A percentile compares a stretch with the other conserved stretches of the same genome.
Conservation (phyloP, 2,329 filamentous ascomycete genomes). For the Pseudocercospora cruenta region DNA sequence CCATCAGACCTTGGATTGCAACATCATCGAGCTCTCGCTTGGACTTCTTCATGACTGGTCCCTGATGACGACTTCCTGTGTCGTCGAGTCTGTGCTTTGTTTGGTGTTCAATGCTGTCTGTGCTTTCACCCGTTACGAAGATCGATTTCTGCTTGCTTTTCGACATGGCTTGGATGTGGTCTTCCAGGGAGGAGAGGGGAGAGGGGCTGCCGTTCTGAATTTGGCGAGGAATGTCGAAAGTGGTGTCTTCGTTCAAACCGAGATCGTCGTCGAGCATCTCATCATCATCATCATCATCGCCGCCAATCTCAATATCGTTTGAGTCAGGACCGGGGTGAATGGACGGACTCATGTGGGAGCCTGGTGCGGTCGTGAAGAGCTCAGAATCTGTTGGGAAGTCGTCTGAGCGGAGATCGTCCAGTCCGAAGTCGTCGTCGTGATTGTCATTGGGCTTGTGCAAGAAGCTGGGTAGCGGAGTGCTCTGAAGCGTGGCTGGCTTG, state of each 20-base stretch:
- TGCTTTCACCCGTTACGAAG: constrained; percentile 20
- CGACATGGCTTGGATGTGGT: not conserved
- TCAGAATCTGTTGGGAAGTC: constrained; percentile 17
- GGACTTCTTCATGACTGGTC: not conserved
- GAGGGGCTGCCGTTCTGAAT: not conserved
- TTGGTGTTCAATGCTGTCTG: constrained; percentile 11
- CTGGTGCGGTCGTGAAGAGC: constrained; percentile 3
- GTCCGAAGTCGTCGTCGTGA: constrained; percentile 29
- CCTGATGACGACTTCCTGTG: not conserved
- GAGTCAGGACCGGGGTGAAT: not conserved
- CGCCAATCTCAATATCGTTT: not conserved
- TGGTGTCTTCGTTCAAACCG: not conserved
- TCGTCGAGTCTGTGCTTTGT: constrained; percentile 12
- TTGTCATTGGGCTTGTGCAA: constrained; percentile 4
- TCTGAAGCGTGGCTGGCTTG: not conserved
- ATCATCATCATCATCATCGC: constrained; percentile 22
- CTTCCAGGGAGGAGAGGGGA: not conserved
- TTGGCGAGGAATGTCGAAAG: not conserved
- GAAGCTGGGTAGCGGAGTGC: not conserved
- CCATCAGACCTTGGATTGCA: too few species aligned
- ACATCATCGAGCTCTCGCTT: too few species aligned
- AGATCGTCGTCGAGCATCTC: constrained; percentile 27
- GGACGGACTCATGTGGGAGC: constrained; percentile 9
- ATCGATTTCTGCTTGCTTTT: not conserved
- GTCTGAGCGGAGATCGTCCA: constrained; percentile 17